Percentiles rank a stretch among this genome's conserved stretches.
phyloP scores from a whole-genome alignment of 257 asterid genomes.

The Ehretia macrophylla region DNA sequence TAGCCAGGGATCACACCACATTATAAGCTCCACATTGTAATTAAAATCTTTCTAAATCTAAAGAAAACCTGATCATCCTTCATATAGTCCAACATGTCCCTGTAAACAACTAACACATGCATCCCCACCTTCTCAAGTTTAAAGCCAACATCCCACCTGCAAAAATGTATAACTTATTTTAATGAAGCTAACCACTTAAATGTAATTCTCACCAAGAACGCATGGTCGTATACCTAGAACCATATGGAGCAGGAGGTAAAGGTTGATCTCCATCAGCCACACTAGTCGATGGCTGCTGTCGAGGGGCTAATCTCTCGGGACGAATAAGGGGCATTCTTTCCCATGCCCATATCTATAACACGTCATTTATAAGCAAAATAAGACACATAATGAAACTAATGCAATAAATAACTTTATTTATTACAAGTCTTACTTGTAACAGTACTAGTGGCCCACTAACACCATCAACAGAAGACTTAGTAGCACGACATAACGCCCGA shows the following conservation, averaged over 20 bases:
- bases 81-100: constrained; percentile 30
- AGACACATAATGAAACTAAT: background rate
- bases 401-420: background rate
- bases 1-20: no score
- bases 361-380: constrained; percentile 6
- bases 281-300: constrained; percentile 47
- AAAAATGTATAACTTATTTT: constrained; percentile 10
- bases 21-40: no score
- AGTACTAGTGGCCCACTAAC: constrained; percentile 82
- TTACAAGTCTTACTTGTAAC: constrained; percentile 48
- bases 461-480: constrained; percentile 70
- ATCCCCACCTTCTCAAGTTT: constrained; percentile 76
- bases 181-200: background rate
- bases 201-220: background rate
- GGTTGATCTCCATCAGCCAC: constrained; percentile 34
- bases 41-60: no score
- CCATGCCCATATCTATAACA: constrained; percentile 74
- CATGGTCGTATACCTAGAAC: constrained; percentile 48
- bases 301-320: constrained; percentile 73
- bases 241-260: constrained; percentile 70
- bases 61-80: constrained; percentile 26
- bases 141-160: constrained; percentile 80
- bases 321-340: constrained; percentile 77
- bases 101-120: constrained; percentile 29
- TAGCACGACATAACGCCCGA: constrained; percentile 76